A percentile compares a stretch with the other conserved stretches of the same genome.
phyloP scores from a whole-genome alignment of 169 alveolate genomes.

The Plasmodium yoelii region DNA sequence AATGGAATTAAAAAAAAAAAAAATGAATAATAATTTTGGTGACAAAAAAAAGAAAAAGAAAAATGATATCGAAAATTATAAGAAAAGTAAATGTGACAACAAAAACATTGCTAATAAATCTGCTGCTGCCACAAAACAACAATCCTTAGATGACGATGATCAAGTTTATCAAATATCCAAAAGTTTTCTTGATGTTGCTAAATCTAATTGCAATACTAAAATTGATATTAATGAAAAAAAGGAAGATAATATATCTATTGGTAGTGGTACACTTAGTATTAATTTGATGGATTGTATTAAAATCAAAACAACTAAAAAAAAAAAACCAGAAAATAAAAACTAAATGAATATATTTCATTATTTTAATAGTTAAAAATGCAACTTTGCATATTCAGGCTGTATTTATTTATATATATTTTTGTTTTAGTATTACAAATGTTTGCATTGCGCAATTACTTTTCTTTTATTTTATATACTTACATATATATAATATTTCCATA shows the following conservation, averaged over 20 bases:
- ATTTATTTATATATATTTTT: no score
- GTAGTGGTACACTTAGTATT: conserved; percentile 30
- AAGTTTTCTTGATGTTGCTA: conserved; percentile 70
- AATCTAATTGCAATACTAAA: conserved; percentile 34
- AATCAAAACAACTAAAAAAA: conserved; percentile 36
- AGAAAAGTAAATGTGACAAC: neutral
- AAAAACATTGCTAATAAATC: neutral
- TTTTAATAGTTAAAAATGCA: neutral
- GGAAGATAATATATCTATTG: conserved; percentile 46
- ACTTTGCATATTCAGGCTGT: no score
- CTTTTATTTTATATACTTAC: no score
- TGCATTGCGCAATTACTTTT: no score
- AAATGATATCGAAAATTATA: neutral
- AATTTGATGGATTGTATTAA: conserved; percentile 56
- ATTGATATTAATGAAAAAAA: conserved; percentile 15
- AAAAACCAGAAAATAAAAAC: conserved; percentile 26
- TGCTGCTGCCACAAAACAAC: no score
- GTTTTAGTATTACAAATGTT: no score
- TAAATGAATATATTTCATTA: neutral
- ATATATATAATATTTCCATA: no score
- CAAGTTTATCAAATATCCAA: conserved; percentile 6
- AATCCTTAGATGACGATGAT: conserved; percentile 3
- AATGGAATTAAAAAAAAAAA: neutral
- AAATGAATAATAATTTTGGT: neutral
- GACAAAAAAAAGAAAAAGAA: conserved; percentile 17